Evolutionary conservation across 345 rosid genomes (phyloP).

Genomic region (Erysimum cheiranthoides): DNA sequence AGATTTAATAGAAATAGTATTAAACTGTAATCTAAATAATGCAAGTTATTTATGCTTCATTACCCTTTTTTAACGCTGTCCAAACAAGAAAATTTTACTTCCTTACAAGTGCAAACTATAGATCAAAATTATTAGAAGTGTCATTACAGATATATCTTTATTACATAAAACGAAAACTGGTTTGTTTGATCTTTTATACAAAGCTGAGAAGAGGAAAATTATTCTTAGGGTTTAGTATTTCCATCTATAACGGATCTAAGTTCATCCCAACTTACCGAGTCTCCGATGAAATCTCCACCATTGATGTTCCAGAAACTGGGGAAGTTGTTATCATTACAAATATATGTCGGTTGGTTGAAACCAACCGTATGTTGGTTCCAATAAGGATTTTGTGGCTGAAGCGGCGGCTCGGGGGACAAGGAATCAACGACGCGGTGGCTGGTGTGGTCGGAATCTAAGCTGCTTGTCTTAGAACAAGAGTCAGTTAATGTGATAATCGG

Average conservation of each 20-base stretch:
- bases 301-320: slow-evolving; percentile 47
- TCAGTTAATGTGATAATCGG: slow-evolving; percentile 47
- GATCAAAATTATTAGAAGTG: neutral
- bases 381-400: slow-evolving; percentile 28
- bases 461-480: slow-evolving; percentile 59
- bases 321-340: slow-evolving; percentile 36
- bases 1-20: too few species aligned
- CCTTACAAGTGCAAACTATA: neutral
- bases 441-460: slow-evolving; percentile 59
- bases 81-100: neutral
- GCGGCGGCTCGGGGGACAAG: slow-evolving; percentile 38
- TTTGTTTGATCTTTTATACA: slow-evolving; percentile 29
- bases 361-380: slow-evolving; percentile 36
- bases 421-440: slow-evolving; percentile 51
- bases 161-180: too few species aligned
- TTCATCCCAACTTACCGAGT: slow-evolving; percentile 72
- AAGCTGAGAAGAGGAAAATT: neutral
- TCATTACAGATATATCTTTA: neutral
- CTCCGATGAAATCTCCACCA: slow-evolving; percentile 52
- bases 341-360: slow-evolving; percentile 30
- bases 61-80: neutral
- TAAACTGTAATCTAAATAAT: neutral
- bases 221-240: slow-evolving; percentile 35
- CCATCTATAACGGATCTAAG: slow-evolving; percentile 65
- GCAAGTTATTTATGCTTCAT: neutral